Evolutionary conservation across 164 flowering plant species (phyloP), one percentile per base, ranked within the genome.

Genomic region (Santalum album): DNA sequence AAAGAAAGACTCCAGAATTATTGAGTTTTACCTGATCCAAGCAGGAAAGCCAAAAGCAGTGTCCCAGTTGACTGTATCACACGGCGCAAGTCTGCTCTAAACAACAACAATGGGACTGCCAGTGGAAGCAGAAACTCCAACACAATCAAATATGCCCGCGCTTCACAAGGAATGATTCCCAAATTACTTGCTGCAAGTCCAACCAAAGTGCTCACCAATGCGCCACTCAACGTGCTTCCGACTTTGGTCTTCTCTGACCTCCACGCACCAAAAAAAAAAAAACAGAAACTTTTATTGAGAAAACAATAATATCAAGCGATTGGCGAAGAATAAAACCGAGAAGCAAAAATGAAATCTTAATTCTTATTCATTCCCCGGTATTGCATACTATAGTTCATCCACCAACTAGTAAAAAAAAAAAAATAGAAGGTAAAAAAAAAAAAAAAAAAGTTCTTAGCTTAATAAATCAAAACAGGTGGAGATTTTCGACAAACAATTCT

Each of bases 201-300:
- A 45, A 86, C 72, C 60, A 90, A 65, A 38, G 74, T 84, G 71
- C 92, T 87, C 45, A 83, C 92, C 23, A 84, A 43, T 2, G 95
- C 85, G 14, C 86, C 92, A 65, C 95, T 86, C 64, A 90, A 50
- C 9, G 75, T 53, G 25, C 81, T 75, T 35, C 97, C 92, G 32
- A 84, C 61, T 72, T 79, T 77, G 25, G 88, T 90, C 74, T 72
- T 84, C 85, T 86, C 95, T 15, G 95, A 86, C 95, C 97, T 86
- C 65, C 65, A 60, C 36, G 12, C 36, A 32, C 7, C 12, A 7
- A 32, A 32, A 7, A 6, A 32, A 32, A 32, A 32, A 32, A 55
- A 44, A 5, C 35, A 44, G 51, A 56, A 26, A 17, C 27, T 36
- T 20, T 0, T 29, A 11, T 18, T 42, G 25, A 25, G 23, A 25